Base-by-base conservation (phyloP, 257 asterid genomes). In the Voacanga thouarsii region DNA sequence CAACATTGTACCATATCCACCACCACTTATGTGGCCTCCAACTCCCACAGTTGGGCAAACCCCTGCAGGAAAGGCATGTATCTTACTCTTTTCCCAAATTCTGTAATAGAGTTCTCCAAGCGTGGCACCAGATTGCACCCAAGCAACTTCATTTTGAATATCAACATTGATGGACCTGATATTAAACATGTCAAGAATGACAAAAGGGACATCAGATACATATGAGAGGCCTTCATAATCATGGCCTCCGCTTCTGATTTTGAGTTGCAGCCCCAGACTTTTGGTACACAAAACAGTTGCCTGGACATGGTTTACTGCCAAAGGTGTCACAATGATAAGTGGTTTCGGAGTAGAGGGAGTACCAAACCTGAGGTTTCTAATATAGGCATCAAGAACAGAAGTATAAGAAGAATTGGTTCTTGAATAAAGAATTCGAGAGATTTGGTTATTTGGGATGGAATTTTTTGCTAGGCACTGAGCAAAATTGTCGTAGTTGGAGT, bases 1-100 rank as follows among this genome's bases (percentile, higher is more conserved):
- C 71, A 80, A 41, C 75, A 80, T 3, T 12, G 75, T 23, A 56
- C 83, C 83, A 26, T 80, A 80, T 1, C 79, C 83, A 28, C 83
- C 83, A 12, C 79, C 83, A 56, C 83, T 80, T 10, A 80, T 41
- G 24, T 80, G 83, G 26, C 75, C 75, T n/a, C 77, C 77, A 23
- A 74, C 5, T 0, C 77, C 77, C 10, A 74, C 77, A 0, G 77
- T 53, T 23, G 68, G 37, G 53, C 77, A 74, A 53, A 56, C 51
- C 10, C 71, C 78, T 4, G 78, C 78, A 15, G 78, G 71, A 59
- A 59, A 75, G 11, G 26, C 59, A 57, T 24, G 71, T 0, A 60
- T 43, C 15, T 75, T 41, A 9, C 78, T 75, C 71, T 75, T 59
- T 43, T 75, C 78, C 61, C 61, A 56, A 51, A 72, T 72, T 26